Conservation (phyloP, 2,329 filamentous ascomycete genomes). For the Zalaria obscura region DNA sequence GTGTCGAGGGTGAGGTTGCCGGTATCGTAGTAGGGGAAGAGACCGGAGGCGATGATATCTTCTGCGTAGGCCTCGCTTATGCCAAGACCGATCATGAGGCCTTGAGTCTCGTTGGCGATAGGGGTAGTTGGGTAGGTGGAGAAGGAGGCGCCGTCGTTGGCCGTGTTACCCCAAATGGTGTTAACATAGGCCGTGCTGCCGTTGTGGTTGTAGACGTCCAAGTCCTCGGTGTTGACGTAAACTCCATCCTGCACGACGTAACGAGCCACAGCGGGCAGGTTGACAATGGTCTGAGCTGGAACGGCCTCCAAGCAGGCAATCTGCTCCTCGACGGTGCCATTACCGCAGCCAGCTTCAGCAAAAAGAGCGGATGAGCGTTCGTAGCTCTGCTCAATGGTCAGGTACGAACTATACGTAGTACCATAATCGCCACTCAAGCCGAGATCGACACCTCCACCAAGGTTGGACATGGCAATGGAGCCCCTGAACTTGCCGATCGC, state of each 20-base stretch:
- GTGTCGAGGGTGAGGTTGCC: conserved; percentile 40
- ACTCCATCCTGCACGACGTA: conserved; percentile 45
- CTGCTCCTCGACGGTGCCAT: conserved; percentile 28
- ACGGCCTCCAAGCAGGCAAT: conserved; percentile 40
- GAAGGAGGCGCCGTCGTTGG: conserved; percentile 43
- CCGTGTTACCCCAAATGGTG: conserved; percentile 41
- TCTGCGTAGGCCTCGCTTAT: conserved; percentile 27
- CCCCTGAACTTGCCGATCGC: conserved; percentile 34
- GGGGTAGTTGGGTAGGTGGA: conserved; percentile 32
- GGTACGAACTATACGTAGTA: conserved; percentile 44
- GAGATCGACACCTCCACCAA: conserved; percentile 42
- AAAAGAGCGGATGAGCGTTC: conserved; percentile 36
- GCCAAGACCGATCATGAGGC: conserved; percentile 30
- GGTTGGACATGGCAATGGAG: conserved; percentile 35
- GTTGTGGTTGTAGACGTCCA: conserved; percentile 30
- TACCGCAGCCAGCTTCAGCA: conserved; percentile 35
- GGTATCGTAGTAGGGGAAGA: conserved; percentile 36
- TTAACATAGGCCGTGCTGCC: conserved; percentile 33
- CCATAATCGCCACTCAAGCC: conserved; percentile 43
- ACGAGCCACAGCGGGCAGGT: conserved; percentile 28
- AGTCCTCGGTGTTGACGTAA: conserved; percentile 36
- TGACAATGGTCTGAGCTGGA: conserved; percentile 27
- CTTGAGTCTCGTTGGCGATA: conserved; percentile 26
- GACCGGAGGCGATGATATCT: conserved; percentile 26
- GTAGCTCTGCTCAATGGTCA: conserved; percentile 40